phyloP scores from a whole-genome alignment of 1,139 yeast genomes.

The Yamadazyma sp. region DNA sequence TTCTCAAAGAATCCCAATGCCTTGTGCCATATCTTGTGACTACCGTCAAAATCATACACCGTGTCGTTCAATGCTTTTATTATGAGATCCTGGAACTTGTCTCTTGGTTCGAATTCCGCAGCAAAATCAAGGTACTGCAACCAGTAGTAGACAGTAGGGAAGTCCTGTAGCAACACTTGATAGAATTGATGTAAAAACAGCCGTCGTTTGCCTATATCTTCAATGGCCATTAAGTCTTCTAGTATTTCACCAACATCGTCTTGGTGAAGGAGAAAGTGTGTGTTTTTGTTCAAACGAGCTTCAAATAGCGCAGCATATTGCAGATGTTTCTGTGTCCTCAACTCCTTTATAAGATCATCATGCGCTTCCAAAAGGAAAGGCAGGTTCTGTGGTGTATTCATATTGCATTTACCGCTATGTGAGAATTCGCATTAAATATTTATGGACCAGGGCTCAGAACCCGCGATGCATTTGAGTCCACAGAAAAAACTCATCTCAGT shows the following conservation, averaged over 20 bases:
- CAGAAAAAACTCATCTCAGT: too few species aligned
- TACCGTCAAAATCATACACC: constrained; percentile 32
- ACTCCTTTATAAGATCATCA: constrained; percentile 19
- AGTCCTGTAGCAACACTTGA: constrained; percentile 16
- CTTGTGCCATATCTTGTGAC: constrained; percentile 36
- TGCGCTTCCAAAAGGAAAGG: constrained; percentile 19
- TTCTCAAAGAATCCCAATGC: constrained; percentile 18
- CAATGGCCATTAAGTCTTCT: constrained; percentile 21
- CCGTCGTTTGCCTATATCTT: constrained; percentile 13
- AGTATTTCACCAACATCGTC: constrained; percentile 29
- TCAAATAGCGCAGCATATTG: constrained; percentile 12
- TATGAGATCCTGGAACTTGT: constrained; percentile 16
- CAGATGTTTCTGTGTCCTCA: neutral
- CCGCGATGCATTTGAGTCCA: neutral
- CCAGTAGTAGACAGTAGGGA: constrained; percentile 23
- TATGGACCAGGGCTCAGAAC: neutral
- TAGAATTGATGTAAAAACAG: constrained; percentile 20
- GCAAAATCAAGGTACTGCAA: constrained; percentile 17
- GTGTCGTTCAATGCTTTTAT: constrained; percentile 27
- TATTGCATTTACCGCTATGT: neutral
- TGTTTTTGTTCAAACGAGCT: constrained; percentile 21
- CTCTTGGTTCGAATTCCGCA: constrained; percentile 5
- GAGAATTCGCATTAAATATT: neutral
- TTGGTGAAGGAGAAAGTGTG: constrained; percentile 20
- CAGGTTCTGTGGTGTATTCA: constrained; percentile 9